Evolutionary conservation across 192 early-diverging fungal species (phyloP), one percentile per base, ranked within the genome.

Genomic region (Coemansia sp.): DNA sequence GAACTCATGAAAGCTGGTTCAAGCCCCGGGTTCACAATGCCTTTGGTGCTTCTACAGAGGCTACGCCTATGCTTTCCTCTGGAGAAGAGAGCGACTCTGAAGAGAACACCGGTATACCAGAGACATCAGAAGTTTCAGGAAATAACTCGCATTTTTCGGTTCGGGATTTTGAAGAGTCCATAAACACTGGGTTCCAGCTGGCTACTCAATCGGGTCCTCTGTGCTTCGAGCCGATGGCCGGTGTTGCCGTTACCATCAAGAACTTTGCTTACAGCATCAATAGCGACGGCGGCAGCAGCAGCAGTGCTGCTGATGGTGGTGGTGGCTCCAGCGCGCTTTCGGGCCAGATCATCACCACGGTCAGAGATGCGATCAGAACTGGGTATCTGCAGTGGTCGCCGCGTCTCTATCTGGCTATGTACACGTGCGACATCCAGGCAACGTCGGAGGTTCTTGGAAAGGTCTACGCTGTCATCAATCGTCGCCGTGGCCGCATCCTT

Each of bases 371-470:
- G 9, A 92, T 93, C 65, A 85, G 87, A 55, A 84, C 89, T 39
- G 91, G 91, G 5, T 98, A 98, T 71, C 74, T 99, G 69, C 87
- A 92, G 28, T 98, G 94, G 92, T 97, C 95, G 53, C 94, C 96
- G 14, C 89, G 98, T 12, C 79, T 99, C n/a, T 87, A 92, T 74
- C 78, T 98, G 68, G 98, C 98, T 37, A 97, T 94, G 89, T 99
- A 99, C 71, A 88, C 92, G 2, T 98, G 96, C 74, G 98, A 97
- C 71, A 92, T 99, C 56, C 97, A 99, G 74, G 90, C 95, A 7
- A 89, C 91, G n/a, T 91, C 94, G 0, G 95, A 98, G 32, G 92
- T 97, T 0, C 86, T 99, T 37, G 98, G 98, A 33, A 94, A 93
- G 71, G 97, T 99, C 2, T 97, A 98, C 67, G 96, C 87, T 12